Evolutionary conservation across 1,139 yeast genomes (phyloP).

Genomic region (Geotrichum cucujoidarum): DNA sequence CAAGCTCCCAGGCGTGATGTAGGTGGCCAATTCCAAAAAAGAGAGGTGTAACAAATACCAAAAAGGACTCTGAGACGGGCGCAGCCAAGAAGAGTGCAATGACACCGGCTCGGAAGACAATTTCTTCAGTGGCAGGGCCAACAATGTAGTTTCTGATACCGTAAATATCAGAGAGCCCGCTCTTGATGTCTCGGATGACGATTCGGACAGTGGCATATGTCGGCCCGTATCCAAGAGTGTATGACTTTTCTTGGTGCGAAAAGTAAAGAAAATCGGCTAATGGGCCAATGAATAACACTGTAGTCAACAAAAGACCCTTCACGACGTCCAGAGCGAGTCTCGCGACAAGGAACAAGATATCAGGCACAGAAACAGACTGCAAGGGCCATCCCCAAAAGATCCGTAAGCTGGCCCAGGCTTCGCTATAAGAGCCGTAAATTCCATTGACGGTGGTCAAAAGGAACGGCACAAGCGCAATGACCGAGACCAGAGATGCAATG

Average conservation of each 20-base stretch:
- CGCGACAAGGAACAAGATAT: constrained; percentile 14
- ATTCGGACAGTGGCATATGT: constrained; percentile 20
- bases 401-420: constrained; percentile 27
- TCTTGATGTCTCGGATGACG: constrained; percentile 18
- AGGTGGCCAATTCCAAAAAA: constrained; percentile 88
- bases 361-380: constrained; percentile 20
- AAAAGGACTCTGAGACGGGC: constrained; percentile 25
- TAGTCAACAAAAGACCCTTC: constrained; percentile 31
- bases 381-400: constrained; percentile 35
- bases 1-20: constrained; percentile 70
- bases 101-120: constrained; percentile 66
- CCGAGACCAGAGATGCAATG: constrained; percentile 32
- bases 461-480: constrained; percentile 32
- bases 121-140: constrained; percentile 88
- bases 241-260: constrained; percentile 22
- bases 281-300: constrained; percentile 53
- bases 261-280: constrained; percentile 42
- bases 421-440: constrained; percentile 24
- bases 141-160: constrained; percentile 63
- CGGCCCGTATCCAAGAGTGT: constrained; percentile 22
- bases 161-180: constrained; percentile 37
- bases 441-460: constrained; percentile 20
- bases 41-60: constrained; percentile 52
- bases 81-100: constrained; percentile 42
- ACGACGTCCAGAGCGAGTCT: constrained; percentile 23